Base-by-base conservation (phyloP, 2,329 filamentous ascomycete genomes). In the Lachnellula hyalina region DNA sequence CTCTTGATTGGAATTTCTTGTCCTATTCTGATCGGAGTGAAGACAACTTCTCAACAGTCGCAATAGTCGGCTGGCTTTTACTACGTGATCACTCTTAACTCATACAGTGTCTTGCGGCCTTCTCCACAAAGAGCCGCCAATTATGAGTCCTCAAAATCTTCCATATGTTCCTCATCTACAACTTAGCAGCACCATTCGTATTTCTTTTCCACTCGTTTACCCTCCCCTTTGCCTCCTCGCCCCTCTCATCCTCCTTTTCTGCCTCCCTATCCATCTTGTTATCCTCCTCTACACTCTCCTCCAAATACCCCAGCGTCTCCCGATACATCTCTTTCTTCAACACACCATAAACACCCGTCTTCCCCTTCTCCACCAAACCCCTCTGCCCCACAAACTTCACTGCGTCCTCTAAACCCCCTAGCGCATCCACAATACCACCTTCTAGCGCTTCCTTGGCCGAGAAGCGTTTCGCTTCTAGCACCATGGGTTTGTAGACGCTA, bases 271-370 rank as follows among this genome's bases (percentile, higher is more conserved):
- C 68, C 58, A 70, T 66, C 50, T 69, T 68, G 47, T 74, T 70
- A 46, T 74, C 73, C 63, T 77, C 75, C 35, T 66, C 68, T 32
- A 76, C 80, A 61, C 79, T 75, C 3, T 73, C 73, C 54, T 79
- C 79, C 61, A 91, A 68, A 63, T 83, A 74, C 15, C 70, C 77
- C 35, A 90, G 68, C 6, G 82, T 79, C 67, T 87, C 83, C 21
- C 82, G 76, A 70, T 86, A 90, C 82, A 93, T 86, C 72, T 92
- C 89, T 58, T 77, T 74, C 77, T 91, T 93, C 68, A 94, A 72
- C 52, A 77, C 67, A 3, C 86, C 85, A 68, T 90, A 93, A 25
- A 88, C 81, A 11, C 83, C 83, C 35, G 79, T 81, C 61, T 80
- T 77, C 0, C 78, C 79, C 75, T 88, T 89, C 28, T 76, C 74